Percentiles rank a stretch among this genome's conserved stretches.
These are phyloP conservation scores for Galerina sulciceps DNA, from an alignment of 768 basidiomycete species.

Conservation along the genomic window DNA sequence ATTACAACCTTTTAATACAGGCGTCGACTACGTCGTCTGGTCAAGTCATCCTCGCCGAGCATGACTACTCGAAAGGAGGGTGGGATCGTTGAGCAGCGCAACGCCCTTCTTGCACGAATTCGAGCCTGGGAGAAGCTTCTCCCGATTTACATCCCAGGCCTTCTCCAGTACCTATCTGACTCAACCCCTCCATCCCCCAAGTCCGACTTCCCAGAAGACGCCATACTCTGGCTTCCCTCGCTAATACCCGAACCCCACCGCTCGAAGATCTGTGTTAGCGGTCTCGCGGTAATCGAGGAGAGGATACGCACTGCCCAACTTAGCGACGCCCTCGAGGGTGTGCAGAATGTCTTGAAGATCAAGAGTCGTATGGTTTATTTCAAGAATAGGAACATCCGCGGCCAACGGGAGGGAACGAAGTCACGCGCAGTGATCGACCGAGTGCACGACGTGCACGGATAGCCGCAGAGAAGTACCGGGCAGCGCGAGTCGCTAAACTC, in stretches of 20 bases:
- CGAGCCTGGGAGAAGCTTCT: conserved; percentile 15
- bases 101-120: conserved; percentile 6
- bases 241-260: background rate
- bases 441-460: conserved; percentile 3
- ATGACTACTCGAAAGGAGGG: background rate
- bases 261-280: background rate
- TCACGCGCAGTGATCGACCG: conserved; percentile 12
- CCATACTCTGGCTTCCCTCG: conserved; percentile 13
- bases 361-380: conserved; percentile 13
- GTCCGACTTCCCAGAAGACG: conserved; percentile 4
- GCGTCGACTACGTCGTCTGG: background rate
- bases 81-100: conserved; percentile 10
- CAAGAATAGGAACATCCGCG: conserved; percentile 18
- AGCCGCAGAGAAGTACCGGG: conserved; percentile 9
- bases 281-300: background rate
- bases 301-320: conserved; percentile 3
- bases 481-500: conserved; percentile 3
- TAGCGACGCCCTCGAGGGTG: conserved; percentile 4
- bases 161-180: conserved; percentile 6
- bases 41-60: background rate
- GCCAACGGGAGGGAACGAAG: conserved; percentile 10
- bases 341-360: conserved; percentile 10
- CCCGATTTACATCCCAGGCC: conserved; percentile 18
- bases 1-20: background rate
- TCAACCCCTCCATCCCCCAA: background rate